Percentiles rank a stretch among this genome's conserved stretches.
Conservation (phyloP, 345 rosid genomes). For the Eucalyptus globulus region DNA sequence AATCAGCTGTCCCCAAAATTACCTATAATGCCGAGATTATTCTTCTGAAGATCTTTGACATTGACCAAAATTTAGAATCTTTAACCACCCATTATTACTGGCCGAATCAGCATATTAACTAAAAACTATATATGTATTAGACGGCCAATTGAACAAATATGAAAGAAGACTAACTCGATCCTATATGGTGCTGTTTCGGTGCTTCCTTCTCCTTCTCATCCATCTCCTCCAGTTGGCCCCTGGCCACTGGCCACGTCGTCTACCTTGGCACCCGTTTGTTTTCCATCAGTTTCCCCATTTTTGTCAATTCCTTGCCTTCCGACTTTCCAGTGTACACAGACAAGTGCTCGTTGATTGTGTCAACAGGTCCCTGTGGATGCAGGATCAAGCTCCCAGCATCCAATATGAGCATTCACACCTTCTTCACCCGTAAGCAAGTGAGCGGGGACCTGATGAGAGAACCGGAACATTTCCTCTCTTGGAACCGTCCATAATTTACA, state of each 20-base stretch:
- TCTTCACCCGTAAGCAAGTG: slow-evolving; percentile 41
- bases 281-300: neutral
- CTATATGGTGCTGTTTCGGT: neutral
- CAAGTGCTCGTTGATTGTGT: neutral
- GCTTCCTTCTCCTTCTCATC: neutral
- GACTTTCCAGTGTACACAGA: neutral
- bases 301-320: neutral
- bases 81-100: neutral
- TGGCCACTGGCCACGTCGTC: neutral
- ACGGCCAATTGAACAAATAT: neutral
- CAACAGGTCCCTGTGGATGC: slow-evolving; percentile 9
- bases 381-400: slow-evolving; percentile 64
- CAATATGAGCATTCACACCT: slow-evolving; percentile 26
- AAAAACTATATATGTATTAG: neutral
- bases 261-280: neutral
- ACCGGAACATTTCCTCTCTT: slow-evolving; percentile 36
- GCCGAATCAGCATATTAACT: neutral
- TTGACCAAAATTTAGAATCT: neutral
- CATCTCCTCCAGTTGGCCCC: neutral
- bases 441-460: slow-evolving; percentile 63
- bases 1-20: neutral
- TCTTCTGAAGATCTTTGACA: neutral
- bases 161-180: neutral
- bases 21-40: neutral
- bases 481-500: slow-evolving; percentile 16